Conservation (phyloP, 1,284 basidiomycete genomes). For the Moesziomyces sp. region DNA sequence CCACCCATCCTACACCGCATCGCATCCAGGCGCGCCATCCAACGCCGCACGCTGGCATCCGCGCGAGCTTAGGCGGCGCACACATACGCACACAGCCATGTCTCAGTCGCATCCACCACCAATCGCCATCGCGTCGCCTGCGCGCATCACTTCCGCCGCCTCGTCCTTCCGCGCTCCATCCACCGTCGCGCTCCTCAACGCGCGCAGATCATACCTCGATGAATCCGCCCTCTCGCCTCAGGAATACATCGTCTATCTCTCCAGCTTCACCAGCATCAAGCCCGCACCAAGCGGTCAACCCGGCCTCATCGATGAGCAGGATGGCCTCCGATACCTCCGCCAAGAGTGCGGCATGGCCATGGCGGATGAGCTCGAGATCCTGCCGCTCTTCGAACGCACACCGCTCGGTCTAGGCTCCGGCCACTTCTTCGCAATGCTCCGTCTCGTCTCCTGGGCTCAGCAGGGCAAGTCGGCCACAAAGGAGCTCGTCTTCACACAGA, state of each 20-base stretch:
- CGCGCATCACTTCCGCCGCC: slow-evolving; percentile 27
- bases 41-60: too few species aligned
- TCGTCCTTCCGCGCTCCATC: slow-evolving; percentile 25
- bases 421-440: slow-evolving; percentile 65
- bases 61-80: slow-evolving; percentile 5
- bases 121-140: slow-evolving; percentile 17
- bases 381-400: slow-evolving; percentile 65
- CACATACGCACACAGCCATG: slow-evolving; percentile 11
- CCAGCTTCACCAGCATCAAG: slow-evolving; percentile 58
- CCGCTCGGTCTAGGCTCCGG: slow-evolving; percentile 61
- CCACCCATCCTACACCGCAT: too few species aligned
- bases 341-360: slow-evolving; percentile 59
- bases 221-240: slow-evolving; percentile 63
- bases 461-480: slow-evolving; percentile 49
- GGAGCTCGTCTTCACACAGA: slow-evolving; percentile 64
- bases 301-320: slow-evolving; percentile 63
- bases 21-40: too few species aligned
- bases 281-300: slow-evolving; percentile 58
- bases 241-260: slow-evolving; percentile 60
- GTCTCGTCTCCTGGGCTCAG: slow-evolving; percentile 65
- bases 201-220: slow-evolving; percentile 53
- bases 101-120: slow-evolving; percentile 22
- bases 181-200: slow-evolving; percentile 19
- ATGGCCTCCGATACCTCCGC: slow-evolving; percentile 62
- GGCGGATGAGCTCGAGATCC: slow-evolving; percentile 64